Evolutionary conservation across 768 basidiomycete genomes (phyloP).

Genomic region (Sistotremastrum niveocremeum): DNA sequence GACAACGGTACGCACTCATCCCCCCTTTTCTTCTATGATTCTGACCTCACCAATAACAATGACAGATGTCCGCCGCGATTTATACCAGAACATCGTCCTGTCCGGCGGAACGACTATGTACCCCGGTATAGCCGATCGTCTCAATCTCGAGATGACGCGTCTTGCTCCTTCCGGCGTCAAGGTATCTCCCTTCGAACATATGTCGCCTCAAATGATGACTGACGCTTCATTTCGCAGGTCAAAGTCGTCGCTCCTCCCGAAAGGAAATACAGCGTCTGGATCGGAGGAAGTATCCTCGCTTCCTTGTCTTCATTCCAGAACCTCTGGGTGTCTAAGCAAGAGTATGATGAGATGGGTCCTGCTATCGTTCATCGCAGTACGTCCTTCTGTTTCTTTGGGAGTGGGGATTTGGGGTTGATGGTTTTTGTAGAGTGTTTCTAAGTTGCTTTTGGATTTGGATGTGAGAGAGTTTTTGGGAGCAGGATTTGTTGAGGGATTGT

Average conservation of each 20-base stretch:
- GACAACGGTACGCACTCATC: constrained; percentile 51
- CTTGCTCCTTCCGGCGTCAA: constrained; percentile 85
- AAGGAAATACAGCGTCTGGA: constrained; percentile 94
- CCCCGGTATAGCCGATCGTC: constrained; percentile 90
- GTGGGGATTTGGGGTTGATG: not conserved
- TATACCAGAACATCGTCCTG: constrained; percentile 74
- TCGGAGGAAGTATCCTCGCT: constrained; percentile 76
- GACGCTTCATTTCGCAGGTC: constrained; percentile 28
- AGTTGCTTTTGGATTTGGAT: not conserved
- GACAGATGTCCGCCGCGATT: constrained; percentile 57
- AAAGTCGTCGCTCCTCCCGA: constrained; percentile 91
- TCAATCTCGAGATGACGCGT: constrained; percentile 86
- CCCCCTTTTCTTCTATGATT: too few species aligned
- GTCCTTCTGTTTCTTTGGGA: not conserved
- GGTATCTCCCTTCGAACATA: constrained; percentile 21
- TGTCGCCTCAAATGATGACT: not conserved
- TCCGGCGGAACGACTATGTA: constrained; percentile 93
- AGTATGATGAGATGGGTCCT: constrained; percentile 80
- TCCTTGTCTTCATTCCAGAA: constrained; percentile 95
- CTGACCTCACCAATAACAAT: too few species aligned
- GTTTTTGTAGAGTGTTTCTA: constrained; percentile 4
- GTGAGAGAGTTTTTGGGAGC: too few species aligned
- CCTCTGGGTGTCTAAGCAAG: constrained; percentile 87
- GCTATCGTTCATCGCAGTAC: constrained; percentile 61
- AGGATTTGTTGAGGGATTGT: too few species aligned